phyloP scores from a whole-genome alignment of 2,329 filamentous ascomycete species.

The Sarocladium oryzae region DNA sequence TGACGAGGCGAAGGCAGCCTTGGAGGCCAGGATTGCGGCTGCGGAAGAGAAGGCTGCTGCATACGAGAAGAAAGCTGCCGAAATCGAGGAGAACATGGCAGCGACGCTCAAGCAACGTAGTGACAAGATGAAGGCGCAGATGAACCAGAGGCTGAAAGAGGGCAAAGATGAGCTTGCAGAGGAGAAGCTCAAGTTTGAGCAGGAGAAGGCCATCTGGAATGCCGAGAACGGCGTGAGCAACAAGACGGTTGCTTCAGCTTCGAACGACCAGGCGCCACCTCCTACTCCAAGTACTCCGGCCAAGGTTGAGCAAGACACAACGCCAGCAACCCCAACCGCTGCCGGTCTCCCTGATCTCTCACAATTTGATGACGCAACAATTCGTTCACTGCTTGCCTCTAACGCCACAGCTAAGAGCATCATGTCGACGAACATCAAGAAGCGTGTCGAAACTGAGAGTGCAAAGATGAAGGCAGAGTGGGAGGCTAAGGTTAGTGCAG shows the following conservation, averaged over 20 bases:
- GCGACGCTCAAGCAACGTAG: constrained; percentile 60
- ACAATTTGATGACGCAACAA: constrained; percentile 47
- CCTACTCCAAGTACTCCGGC: constrained; percentile 30
- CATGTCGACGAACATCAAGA: constrained; percentile 57
- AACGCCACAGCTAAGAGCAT: constrained; percentile 54
- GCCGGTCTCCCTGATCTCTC: constrained; percentile 34
- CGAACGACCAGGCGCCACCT: constrained; percentile 17
- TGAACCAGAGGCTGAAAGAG: constrained; percentile 67
- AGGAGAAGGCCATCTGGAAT: constrained; percentile 56
- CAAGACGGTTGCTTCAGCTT: constrained; percentile 17
- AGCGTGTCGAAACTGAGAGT: constrained; percentile 53
- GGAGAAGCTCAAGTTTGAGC: constrained; percentile 52
- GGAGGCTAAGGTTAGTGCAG: constrained; percentile 47
- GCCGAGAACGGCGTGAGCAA: constrained; percentile 39
- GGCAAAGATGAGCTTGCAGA: constrained; percentile 47
- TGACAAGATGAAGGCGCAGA: constrained; percentile 60
- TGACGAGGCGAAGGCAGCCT: constrained; percentile 51
- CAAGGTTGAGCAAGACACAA: constrained; percentile 26
- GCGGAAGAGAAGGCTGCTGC: constrained; percentile 58
- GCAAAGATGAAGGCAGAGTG: constrained; percentile 38
- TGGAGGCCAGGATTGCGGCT: constrained; percentile 56
- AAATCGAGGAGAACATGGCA: constrained; percentile 59
- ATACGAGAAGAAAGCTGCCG: constrained; percentile 55
- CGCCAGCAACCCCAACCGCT: constrained; percentile 29
- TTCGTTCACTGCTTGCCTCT: constrained; percentile 49